Evolutionary conservation across 441 rosid genomes (phyloP), one percentile per base, ranked within the genome.

Genomic region (Syzygium malaccense): DNA sequence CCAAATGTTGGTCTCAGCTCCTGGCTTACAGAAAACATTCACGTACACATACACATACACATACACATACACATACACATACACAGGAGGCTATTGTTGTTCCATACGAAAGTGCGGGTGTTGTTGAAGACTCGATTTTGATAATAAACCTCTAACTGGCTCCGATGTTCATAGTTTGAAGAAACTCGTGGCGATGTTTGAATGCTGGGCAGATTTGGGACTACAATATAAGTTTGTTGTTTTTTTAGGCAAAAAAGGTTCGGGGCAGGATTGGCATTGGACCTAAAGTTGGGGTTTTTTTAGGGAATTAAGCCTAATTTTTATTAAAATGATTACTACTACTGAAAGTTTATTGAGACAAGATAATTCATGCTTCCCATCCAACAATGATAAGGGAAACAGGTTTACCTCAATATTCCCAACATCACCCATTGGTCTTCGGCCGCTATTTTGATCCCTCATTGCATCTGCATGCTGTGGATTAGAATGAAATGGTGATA

Each of bases 351-450:
- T 75, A 75, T 41, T 75, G 83, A 75, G 51, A 68, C 26, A 23
- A 71, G 80, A 71, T 68, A 56, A 68, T 68, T 71, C 6, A 71
- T 37, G 58, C 56, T 49, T 87, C 55, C 54, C n/a, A 37, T 32
- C 41, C 19, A 75, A 64, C 13, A 20, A 79, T 56, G 87, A 71
- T 26, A 71, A 80, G 71, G 48, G 83, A 87, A 91, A 68, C 83
- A 53, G 86, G 86, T 57, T 91, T 90, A 97, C 99, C 99, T 94
- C 96, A 90, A 94, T 93, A 91, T 93, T 95, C 64, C 96, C 96
- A 58, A 95, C 94, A 85, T 96, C 98, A 32, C 93, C 93, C 94
- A 94, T 92, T 32, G 95, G 94, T 87, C 93, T 94, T 89, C 94
- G 91, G 88, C 90, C 88, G 89, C 88, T 89, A 62, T 90, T 93